phyloP scores from a whole-genome alignment of 2,329 filamentous ascomycete genomes.

The Talaromyces islandicus region DNA sequence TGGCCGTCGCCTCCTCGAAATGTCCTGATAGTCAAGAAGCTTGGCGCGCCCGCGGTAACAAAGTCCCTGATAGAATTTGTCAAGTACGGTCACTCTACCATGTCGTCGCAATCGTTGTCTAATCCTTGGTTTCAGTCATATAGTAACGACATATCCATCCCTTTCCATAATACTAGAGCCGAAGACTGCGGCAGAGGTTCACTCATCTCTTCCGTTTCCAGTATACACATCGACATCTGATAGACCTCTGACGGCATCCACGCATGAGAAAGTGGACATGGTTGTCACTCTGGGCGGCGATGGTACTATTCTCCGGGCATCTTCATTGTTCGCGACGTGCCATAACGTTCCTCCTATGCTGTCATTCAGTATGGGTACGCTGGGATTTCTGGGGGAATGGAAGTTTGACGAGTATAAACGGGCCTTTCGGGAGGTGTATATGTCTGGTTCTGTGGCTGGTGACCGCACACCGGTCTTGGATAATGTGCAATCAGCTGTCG shows the following conservation, averaged over 20 bases:
- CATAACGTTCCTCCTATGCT: constrained; percentile 81
- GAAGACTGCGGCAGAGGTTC: constrained; percentile 64
- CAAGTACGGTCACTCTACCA: constrained; percentile 27
- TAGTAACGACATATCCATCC: constrained; percentile 71
- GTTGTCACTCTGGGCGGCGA: constrained; percentile 89
- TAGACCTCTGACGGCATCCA: constrained; percentile 35
- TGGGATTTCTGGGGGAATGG: constrained; percentile 95
- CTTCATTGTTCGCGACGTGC: constrained; percentile 78
- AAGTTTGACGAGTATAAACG: constrained; percentile 89
- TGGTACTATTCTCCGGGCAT: constrained; percentile 80
- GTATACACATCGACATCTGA: constrained; percentile 52
- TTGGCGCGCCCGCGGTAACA: constrained; percentile 51
- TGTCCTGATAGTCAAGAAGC: constrained; percentile 63
- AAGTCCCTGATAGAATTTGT: constrained; percentile 54
- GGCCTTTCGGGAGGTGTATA: constrained; percentile 88
- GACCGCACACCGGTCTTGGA: constrained; percentile 40
- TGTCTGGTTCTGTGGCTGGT: constrained; percentile 59
- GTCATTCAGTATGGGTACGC: constrained; percentile 92
- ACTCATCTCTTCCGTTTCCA: constrained; percentile 65
- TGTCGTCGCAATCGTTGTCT: neutral
- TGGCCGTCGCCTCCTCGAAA: constrained; percentile 66
- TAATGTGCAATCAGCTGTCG: constrained; percentile 33
- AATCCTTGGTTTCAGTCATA: constrained; percentile 56
- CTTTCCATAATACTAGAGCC: constrained; percentile 80
- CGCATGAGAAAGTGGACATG: constrained; percentile 78